phyloP scores from a whole-genome alignment of 2,329 filamentous ascomycete genomes.

The Diaporthe australafricana region DNA sequence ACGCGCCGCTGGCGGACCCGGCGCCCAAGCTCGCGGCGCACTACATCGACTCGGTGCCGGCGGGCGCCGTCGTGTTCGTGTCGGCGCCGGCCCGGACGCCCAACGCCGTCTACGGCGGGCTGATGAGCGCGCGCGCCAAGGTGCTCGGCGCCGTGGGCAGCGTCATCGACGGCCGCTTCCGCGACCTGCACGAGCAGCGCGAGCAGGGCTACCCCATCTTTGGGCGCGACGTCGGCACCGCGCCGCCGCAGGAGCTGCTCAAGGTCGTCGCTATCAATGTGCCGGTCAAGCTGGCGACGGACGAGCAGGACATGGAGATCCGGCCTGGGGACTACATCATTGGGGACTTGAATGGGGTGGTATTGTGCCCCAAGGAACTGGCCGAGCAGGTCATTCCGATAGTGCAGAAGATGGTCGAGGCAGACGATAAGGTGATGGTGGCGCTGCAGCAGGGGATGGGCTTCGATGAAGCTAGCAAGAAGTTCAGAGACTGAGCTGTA shows the following conservation, averaged over 20 bases:
- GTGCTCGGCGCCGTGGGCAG: slow-evolving; percentile 58
- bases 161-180: slow-evolving; percentile 63
- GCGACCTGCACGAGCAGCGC: slow-evolving; percentile 65
- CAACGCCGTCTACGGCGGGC: slow-evolving; percentile 65
- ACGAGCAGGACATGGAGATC: slow-evolving; percentile 52
- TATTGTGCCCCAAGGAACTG: slow-evolving; percentile 53
- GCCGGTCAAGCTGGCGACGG: slow-evolving; percentile 51
- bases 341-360: slow-evolving; percentile 58
- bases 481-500: slow-evolving; percentile 49
- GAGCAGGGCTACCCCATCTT: slow-evolving; percentile 60
- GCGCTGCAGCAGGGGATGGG: slow-evolving; percentile 55
- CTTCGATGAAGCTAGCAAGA: slow-evolving; percentile 57
- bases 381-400: slow-evolving; percentile 53
- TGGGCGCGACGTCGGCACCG: slow-evolving; percentile 56
- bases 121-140: slow-evolving; percentile 63
- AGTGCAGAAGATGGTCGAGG: slow-evolving; percentile 55
- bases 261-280: slow-evolving; percentile 57
- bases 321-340: slow-evolving; percentile 58
- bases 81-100: slow-evolving; percentile 57
- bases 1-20: slow-evolving; percentile 59
- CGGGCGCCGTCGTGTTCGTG: slow-evolving; percentile 61
- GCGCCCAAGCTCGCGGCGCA: slow-evolving; percentile 57
- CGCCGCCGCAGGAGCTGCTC: slow-evolving; percentile 54
- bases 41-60: slow-evolving; percentile 64
- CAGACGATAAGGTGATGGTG: slow-evolving; percentile 55